phyloP scores from a whole-genome alignment of 805 yeast species.

The Cyberlindnera veronae region DNA sequence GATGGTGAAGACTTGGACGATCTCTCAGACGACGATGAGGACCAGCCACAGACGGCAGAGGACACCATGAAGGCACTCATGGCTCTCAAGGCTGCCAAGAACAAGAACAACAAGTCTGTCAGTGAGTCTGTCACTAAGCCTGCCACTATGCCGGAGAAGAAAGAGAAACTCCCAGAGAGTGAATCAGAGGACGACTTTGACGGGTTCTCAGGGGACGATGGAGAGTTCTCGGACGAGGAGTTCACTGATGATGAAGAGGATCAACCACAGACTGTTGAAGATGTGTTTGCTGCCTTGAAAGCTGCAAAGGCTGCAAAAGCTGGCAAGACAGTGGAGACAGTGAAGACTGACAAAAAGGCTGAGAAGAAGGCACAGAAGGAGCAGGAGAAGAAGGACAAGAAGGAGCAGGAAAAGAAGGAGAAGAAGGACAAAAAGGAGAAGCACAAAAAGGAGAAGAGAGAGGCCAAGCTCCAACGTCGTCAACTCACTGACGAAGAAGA shows the following conservation, averaged over 20 bases:
- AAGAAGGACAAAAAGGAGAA: conserved; percentile 9
- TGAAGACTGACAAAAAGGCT: conserved; percentile 23
- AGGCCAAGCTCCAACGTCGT: conserved; percentile 16
- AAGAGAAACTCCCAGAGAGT: conserved; percentile 23
- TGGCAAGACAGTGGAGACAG: conserved; percentile 18
- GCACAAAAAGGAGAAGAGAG: conserved; percentile 14
- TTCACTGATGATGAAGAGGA: conserved; percentile 29
- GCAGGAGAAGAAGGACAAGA: conserved; percentile 8
- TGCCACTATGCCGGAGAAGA: conserved; percentile 16
- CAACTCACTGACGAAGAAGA: conserved; percentile 42
- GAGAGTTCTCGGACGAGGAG: conserved; percentile 16
- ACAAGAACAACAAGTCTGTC: background rate
- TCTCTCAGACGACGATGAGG: conserved; percentile 22
- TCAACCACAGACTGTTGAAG: conserved; percentile 36
- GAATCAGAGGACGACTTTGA: conserved; percentile 27
- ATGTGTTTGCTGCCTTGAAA: conserved; percentile 42
- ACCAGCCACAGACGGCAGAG: conserved; percentile 31
- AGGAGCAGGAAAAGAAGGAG: conserved; percentile 1
- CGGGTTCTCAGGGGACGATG: conserved; percentile 14
- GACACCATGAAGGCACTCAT: conserved; percentile 42
- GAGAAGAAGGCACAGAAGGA: conserved; percentile 9
- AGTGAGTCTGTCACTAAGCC: too few relatives aligned
- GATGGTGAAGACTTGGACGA: conserved; percentile 23
- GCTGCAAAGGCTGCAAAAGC: conserved; percentile 37
- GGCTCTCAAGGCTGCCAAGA: conserved; percentile 23